Conservation (phyloP, 164 flowering plant genomes). For the Malania oleifera region DNA sequence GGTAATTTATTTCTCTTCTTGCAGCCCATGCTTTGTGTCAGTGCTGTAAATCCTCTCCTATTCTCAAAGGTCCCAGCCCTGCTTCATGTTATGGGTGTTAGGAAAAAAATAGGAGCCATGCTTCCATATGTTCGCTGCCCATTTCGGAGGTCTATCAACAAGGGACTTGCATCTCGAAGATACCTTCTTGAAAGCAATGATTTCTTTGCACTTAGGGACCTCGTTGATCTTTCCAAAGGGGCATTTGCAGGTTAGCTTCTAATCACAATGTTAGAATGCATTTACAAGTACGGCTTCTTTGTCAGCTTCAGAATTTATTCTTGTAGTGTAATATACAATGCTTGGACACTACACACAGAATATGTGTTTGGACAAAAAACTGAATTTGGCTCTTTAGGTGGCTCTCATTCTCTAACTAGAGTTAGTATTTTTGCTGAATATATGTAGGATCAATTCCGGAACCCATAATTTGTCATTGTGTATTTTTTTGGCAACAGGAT, state of each 20-base stretch:
- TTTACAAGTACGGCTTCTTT: not conserved
- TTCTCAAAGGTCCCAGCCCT: constrained; percentile 80
- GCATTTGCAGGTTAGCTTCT: constrained; percentile 74
- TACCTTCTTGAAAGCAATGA: constrained; percentile 91
- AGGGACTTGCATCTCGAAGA: constrained; percentile 74
- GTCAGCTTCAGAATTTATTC: not conserved
- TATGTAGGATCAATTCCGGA: not conserved
- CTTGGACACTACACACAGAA: too few relatives aligned
- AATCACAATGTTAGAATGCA: not conserved
- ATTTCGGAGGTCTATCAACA: constrained; percentile 66
- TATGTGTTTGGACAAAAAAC: too few relatives aligned
- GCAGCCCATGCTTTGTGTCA: constrained; percentile 99
- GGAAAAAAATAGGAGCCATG: constrained; percentile 72
- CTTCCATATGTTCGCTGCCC: constrained; percentile 85
- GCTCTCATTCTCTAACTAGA: too few relatives aligned
- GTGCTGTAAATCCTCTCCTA: constrained; percentile 89
- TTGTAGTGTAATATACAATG: not conserved
- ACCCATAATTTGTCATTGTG: not conserved
- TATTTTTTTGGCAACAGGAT: too few relatives aligned
- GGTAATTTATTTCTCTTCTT: constrained; percentile 10
- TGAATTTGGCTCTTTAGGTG: too few relatives aligned
- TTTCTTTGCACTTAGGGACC: constrained; percentile 89
- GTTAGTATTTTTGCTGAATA: not conserved
- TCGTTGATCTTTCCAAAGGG: constrained; percentile 92
- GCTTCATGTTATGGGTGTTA: constrained; percentile 67